These are phyloP conservation scores for Streptanthus diversifolius DNA, from an alignment of 345 rosid species.

Conservation along the genomic window DNA sequence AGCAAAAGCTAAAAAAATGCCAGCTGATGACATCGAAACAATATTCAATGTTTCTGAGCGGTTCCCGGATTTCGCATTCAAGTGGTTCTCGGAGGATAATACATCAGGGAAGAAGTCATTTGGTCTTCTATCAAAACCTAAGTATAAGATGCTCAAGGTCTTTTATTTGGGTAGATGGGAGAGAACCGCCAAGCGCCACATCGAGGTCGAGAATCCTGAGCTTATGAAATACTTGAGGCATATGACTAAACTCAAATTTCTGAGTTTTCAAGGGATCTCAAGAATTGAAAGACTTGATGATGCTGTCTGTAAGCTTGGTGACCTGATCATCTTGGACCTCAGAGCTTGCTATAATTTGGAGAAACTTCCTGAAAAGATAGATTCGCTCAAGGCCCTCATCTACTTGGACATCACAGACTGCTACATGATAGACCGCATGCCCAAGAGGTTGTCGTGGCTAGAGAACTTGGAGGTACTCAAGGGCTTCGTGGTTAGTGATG, in stretches of 20 bases:
- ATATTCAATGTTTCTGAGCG: constrained; percentile 49
- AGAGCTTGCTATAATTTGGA: constrained; percentile 52
- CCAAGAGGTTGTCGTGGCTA: constrained; percentile 41
- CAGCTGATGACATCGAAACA: background rate
- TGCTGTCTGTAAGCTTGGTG: constrained; percentile 30
- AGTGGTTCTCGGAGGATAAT: constrained; percentile 37
- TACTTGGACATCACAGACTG: constrained; percentile 57
- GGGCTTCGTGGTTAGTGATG: constrained; percentile 55
- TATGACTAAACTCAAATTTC: constrained; percentile 34
- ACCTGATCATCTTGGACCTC: constrained; percentile 51
- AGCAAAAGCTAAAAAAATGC: constrained; percentile 21
- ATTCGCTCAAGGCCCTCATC: constrained; percentile 38
- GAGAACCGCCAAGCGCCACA: constrained; percentile 36
- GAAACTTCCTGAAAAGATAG: constrained; percentile 45
- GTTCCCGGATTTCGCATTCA: constrained; percentile 39
- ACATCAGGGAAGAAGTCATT: background rate
- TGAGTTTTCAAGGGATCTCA: constrained; percentile 61
- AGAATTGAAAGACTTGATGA: constrained; percentile 38
- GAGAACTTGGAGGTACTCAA: constrained; percentile 49
- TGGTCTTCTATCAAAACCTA: background rate
- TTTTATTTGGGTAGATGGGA: constrained; percentile 52
- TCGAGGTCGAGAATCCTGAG: constrained; percentile 38
- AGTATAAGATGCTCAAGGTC: constrained; percentile 18
- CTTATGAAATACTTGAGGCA: constrained; percentile 32
- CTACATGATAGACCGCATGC: constrained; percentile 47